These are phyloP conservation scores for Starmerella lactis-condensi DNA, from an alignment of 805 yeast genomes.

Conservation along the genomic window DNA sequence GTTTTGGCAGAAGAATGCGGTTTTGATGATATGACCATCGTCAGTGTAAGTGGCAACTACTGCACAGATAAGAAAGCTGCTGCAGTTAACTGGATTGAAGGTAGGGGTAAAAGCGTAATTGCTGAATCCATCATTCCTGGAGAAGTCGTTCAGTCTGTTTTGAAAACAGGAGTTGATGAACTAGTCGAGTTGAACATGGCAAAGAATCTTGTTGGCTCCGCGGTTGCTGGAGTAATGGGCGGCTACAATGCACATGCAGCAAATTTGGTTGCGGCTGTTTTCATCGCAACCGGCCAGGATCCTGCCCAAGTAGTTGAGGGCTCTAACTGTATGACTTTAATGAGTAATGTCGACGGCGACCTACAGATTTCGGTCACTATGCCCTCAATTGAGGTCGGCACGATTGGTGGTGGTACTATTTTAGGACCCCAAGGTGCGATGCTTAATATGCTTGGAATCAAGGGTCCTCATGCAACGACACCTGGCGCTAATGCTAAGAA, in stretches of 20 bases:
- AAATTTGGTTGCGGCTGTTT: constrained; percentile 85
- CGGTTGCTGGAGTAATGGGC: constrained; percentile 96
- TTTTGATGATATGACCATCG: constrained; percentile 81
- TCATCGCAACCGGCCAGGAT: constrained; percentile 92
- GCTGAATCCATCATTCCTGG: constrained; percentile 87
- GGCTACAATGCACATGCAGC: constrained; percentile 99
- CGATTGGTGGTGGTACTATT: constrained; percentile 98
- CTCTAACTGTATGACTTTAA: constrained; percentile 89
- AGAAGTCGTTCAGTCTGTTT: constrained; percentile 57
- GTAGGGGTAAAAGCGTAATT: constrained; percentile 94
- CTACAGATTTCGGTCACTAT: constrained; percentile 87
- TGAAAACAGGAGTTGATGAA: constrained; percentile 84
- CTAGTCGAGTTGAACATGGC: constrained; percentile 73
- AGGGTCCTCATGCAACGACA: constrained; percentile 82
- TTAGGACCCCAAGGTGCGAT: constrained; percentile 93
- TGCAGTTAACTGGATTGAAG: constrained; percentile 97
- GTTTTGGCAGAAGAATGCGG: constrained; percentile 78
- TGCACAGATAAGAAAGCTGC: constrained; percentile 97
- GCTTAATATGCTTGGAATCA: constrained; percentile 83
- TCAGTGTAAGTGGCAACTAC: constrained; percentile 90
- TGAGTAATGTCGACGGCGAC: constrained; percentile 68
- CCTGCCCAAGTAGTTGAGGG: constrained; percentile 99
- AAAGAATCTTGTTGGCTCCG: constrained; percentile 87
- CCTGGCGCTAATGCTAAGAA: constrained; percentile 94
- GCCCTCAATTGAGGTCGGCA: constrained; percentile 98